Base-by-base conservation (phyloP, 208 protist species). In the Wallacemonas sp. region DNA sequence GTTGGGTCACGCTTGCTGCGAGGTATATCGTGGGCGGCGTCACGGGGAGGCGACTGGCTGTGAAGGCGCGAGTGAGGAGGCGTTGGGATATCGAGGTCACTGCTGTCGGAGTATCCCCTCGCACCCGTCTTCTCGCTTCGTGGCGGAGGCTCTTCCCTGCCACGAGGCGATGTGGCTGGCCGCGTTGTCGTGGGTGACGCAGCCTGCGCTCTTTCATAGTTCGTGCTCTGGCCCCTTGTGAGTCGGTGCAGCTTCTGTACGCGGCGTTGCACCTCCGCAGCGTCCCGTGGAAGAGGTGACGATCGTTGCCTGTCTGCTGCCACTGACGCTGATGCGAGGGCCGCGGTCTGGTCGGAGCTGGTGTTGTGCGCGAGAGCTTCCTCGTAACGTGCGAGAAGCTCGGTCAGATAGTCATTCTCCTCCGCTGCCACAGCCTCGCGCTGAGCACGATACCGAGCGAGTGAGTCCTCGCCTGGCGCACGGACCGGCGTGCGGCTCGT, bases 361-460 rank as follows among this genome's bases (percentile, higher is more conserved):
- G 9, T 41, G 36, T 41, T 41, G 6, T 17, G 36, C 14, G 9
- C 36, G 36, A 41, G 9, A 14, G 14, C 9, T 41, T 24, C 46
- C 21, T 22, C 46, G 21, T 54, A 54, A 26, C 46, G 46, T 6
- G 46, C 22, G 15, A 30, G 21, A 19, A 54, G 46, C 6, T 3
- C 46, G 26, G 24, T 17, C 9, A 54, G 46, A 26, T 54, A 30
- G 5, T 21, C 6, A 14, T 30, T 47, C 22, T 62, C 55, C 55
- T 62, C 55, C 33, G 21, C 55, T 38, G 22, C 55, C 6, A 62
- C 19, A 14, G 55, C 55, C 55, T 46, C 55, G n/a, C 55, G 30
- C 24, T 24, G 31, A 8, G 55, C 55, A 14, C 55, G 55, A 28
- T 42, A 42, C 9, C 12, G 31, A 4, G 55, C 55, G 5, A 31